Conservation (phyloP, 2,329 filamentous ascomycete genomes). For the Alternaria infectoria region DNA sequence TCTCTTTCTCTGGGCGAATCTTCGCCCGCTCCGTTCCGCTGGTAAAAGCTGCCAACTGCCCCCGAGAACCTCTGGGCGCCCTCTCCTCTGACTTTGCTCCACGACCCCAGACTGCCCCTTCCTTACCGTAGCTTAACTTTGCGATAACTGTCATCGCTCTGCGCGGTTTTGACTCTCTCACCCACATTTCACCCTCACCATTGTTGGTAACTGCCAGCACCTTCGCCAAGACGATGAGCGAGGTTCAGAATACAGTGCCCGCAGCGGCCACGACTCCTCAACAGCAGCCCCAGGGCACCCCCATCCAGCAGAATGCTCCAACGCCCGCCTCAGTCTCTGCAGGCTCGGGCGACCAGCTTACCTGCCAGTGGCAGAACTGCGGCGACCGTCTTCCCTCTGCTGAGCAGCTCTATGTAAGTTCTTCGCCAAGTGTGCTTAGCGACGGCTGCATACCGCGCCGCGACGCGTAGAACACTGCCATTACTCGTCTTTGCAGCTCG, state of each 20-base stretch:
- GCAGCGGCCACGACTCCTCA: conserved; percentile 37
- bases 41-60: conserved; percentile 2
- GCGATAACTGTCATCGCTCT: conserved; percentile 3
- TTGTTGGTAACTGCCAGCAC: background rate
- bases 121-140: background rate
- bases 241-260: conserved; percentile 28
- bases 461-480: background rate
- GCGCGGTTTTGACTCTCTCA: background rate
- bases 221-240: conserved; percentile 22
- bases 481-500: background rate
- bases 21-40: conserved; percentile 11
- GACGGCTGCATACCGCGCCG: background rate
- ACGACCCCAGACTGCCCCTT: conserved; percentile 7
- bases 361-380: conserved; percentile 69
- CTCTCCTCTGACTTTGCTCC: conserved; percentile 12
- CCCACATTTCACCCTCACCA: background rate
- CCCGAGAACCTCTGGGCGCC: conserved; percentile 13
- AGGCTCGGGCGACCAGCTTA: conserved; percentile 52
- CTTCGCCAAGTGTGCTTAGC: background rate
- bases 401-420: conserved; percentile 67
- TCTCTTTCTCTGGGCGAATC: conserved; percentile 8
- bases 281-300: conserved; percentile 41
- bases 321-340: conserved; percentile 38
- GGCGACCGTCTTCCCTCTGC: conserved; percentile 64
- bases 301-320: conserved; percentile 42